Base-by-base conservation (phyloP, 495 filamentous ascomycete genomes). In the Hypoxylon lenormandii region DNA sequence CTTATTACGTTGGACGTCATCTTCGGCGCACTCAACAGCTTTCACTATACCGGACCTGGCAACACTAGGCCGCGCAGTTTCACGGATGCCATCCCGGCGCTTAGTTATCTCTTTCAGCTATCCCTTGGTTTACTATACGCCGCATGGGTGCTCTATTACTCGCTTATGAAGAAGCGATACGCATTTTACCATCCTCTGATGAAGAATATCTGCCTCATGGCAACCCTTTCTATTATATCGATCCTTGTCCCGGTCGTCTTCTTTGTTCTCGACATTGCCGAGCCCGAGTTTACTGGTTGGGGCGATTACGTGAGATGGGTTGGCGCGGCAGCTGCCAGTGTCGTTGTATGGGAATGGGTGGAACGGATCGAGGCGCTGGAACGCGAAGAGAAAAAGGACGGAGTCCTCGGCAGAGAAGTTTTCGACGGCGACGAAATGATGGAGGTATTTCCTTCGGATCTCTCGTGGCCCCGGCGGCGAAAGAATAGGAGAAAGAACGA, bases 291-390 rank as follows among this genome's bases (percentile, higher is more conserved):
- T 48, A 92, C 92, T 23, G 93, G 92, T 13, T 98, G 95, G 95
- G 96, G 95, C 70, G 95, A 96, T 65, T 98, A 97, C 72, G 92
- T 98, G 52, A 83, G 95, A 70, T 98, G 96, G 95, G 96, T 98
- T 43, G 96, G 95, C 28, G 95, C 96, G 0, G 93, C 94, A 0
- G 93, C 93, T 1, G 96, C 95, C 6, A 97, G 93, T 79, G 95
- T 97, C 16, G 91, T 98, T 13, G 95, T 98, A 0, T 98, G 95
- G 95, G 95, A 98, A 77, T 98, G 95, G 95, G 95, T 98, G 15
- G 95, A 98, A 76, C 86, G 96, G n/a, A 98, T 98, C 54, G 95
- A 98, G 76, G 93, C 93, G 0, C 79, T 98, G 49, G 95, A 98
- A 78, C 86, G 95, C 53, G 94, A 98, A 73, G 95, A 98, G 71